Base-by-base conservation (phyloP, 2,329 filamentous ascomycete species). In the Orbilia javanica region DNA sequence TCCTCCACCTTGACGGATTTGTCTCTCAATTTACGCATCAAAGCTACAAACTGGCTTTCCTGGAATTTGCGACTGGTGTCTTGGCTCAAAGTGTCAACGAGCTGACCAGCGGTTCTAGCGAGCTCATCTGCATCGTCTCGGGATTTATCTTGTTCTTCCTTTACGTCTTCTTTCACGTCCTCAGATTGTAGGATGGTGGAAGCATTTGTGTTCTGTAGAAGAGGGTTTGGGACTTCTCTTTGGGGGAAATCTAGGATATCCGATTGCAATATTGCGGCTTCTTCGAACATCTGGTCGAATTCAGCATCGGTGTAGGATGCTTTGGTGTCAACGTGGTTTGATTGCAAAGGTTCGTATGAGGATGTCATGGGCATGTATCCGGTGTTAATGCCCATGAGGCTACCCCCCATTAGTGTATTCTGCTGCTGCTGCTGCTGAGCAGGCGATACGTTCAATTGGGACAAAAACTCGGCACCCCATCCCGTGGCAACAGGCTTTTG, bases 21-120 rank as follows among this genome's bases (percentile, higher is more conserved):
- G 82, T 93, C 90, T 64, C 91, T 88, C 68, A 96, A 88, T 75
- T 89, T 88, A 29, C 91, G 89, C 93, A 96, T 96, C 53, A 96
- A 85, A 3, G 88, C 87, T 0, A 95, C 84, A 82, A 96, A 96
- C 74, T 89, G 89, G 80, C 92, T 94, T 82, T 94, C 89, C 81
- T 90, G 89, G 83, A 96, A 96, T 82, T 95, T 95, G 55, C 89
- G 85, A 69, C 88, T 90, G 73, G 89, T 87, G 80, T 95, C 90
- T 81, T 90, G 86, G 20, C 88, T 87, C 11, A 96, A 88, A 42
- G 89, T 90, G 67, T 91, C 87, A 4, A 96, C 86, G 3, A 96
- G 86, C 74, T 91, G 87, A 15, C 89, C 90, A 4, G 93, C 93
- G 0, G 92, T 94, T 46, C 87, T 86, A 20, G 92, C 90, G 29